Percentiles rank a stretch among this genome's conserved stretches.
Conservation (phyloP, 2,329 filamentous ascomycete genomes). For the Penicillium frequentans region DNA sequence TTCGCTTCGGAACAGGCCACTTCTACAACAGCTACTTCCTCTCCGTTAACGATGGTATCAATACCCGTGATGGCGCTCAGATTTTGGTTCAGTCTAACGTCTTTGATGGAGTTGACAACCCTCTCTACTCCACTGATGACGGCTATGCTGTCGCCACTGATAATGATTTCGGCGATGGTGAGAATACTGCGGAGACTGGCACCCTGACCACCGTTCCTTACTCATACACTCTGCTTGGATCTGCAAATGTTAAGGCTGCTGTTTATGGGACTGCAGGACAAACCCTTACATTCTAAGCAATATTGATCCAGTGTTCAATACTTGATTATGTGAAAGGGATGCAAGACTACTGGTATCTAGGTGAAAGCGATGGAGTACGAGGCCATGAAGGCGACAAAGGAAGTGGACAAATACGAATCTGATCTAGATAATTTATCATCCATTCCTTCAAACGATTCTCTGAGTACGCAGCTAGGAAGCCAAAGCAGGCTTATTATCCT, state of each 20-base stretch:
- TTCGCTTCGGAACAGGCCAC: slow-evolving; percentile 68
- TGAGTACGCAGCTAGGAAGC: no score
- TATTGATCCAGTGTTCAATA: no score
- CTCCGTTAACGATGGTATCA: slow-evolving; percentile 53
- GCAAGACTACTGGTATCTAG: no score
- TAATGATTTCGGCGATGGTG: slow-evolving; percentile 50
- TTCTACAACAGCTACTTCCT: slow-evolving; percentile 56
- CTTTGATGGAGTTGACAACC: slow-evolving; percentile 49
- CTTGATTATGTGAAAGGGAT: no score
- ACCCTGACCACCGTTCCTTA: slow-evolving; percentile 57
- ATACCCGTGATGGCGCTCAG: slow-evolving; percentile 58
- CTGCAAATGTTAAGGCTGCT: slow-evolving; percentile 47
- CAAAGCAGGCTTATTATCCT: no score
- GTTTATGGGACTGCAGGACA: slow-evolving; percentile 41
- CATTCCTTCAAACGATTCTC: no score
- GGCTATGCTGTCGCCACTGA: slow-evolving; percentile 48
- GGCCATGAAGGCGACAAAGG: no score
- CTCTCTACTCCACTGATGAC: slow-evolving; percentile 48
- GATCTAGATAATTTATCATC: no score
- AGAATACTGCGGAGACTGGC: slow-evolving; percentile 52
- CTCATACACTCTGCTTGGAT: slow-evolving; percentile 54
- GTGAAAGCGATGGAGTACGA: no score
- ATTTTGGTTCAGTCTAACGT: slow-evolving; percentile 59
- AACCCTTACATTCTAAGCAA: slow-evolving; percentile 34
- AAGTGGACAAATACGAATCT: no score